These are phyloP conservation scores for Acidomyces sp. DNA, from an alignment of 495 filamentous ascomycete genomes.

Conservation along the genomic window DNA sequence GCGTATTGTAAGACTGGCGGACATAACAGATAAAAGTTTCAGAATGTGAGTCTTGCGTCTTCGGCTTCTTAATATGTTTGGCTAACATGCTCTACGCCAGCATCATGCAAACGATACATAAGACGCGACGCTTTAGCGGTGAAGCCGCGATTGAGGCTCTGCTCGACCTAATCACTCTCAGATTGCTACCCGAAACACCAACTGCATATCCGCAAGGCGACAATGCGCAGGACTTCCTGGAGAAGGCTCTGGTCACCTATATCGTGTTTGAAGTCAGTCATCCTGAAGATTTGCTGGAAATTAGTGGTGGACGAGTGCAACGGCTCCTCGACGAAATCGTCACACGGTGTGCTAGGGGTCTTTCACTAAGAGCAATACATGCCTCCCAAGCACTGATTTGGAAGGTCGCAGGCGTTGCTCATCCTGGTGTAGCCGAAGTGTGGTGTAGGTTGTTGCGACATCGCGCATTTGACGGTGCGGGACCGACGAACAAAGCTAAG, in stretches of 20 bases:
- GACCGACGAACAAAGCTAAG: conserved; percentile 49
- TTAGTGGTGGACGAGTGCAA: conserved; percentile 24
- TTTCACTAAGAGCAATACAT: conserved; percentile 46
- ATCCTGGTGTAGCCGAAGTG: conserved; percentile 39
- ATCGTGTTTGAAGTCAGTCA: conserved; percentile 44
- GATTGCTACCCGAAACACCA: conserved; percentile 4
- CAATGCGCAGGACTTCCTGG: conserved; percentile 43
- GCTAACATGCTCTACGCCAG: conserved; percentile 15
- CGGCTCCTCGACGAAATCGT: conserved; percentile 32
- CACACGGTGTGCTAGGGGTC: conserved; percentile 22
- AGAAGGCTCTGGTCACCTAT: conserved; percentile 46
- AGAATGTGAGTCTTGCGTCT: conserved; percentile 33
- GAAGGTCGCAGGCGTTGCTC: conserved; percentile 53
- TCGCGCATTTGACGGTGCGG: conserved; percentile 47
- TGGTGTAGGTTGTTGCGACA: conserved; percentile 68
- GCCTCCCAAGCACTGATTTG: conserved; percentile 67
- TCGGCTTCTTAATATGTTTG: neutral
- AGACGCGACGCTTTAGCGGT: conserved; percentile 37
- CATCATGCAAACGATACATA: conserved; percentile 56
- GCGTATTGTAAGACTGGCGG: conserved; percentile 41
- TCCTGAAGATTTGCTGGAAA: conserved; percentile 2
- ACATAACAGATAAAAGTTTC: conserved; percentile 49
- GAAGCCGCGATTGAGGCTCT: conserved; percentile 40
- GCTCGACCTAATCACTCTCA: conserved; percentile 37
- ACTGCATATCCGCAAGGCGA: conserved; percentile 27